Base-by-base conservation (phyloP, 1,139 yeast genomes). In the Suhomyces guaymorum region DNA sequence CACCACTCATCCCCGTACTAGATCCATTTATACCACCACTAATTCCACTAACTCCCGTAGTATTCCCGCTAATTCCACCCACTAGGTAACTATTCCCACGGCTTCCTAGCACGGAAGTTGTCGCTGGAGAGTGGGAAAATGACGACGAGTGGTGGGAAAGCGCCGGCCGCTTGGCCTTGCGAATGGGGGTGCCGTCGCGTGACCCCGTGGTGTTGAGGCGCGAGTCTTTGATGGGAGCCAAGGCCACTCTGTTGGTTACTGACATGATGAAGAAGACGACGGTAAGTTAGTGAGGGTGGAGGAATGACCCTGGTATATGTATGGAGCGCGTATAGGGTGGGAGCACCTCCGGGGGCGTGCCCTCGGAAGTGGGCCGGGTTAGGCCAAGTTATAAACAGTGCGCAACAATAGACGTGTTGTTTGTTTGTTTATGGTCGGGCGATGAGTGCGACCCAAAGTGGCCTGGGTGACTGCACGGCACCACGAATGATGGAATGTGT, bases 141-240 rank as follows among this genome's bases (percentile, higher is more conserved):
- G 29, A 26, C 32, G 33, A 11, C 21, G 32, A 24, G 16, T 23
- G 27, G 29, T 28, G 18, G 30, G 35, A 16, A 22, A 15, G 14
- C 24, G 25, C 32, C 3, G 32, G 35, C 18, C 41, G 16, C 31
- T 38, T 44, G 16, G 38, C 27, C 37, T 42, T 42, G 29, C 32
- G 32, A 38, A 44, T 24, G 21, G 48, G 44, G 16, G 46, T 42
- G 26, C 38, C 39, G 14, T 36, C 38, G 23, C 38, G 41, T 15
- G 45, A 42, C 26, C 32, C 36, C n/a, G 57, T 46, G 30, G 43
- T 41, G 46, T 65, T 64, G 43, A 62, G 53, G 33, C 54, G 53
- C 18, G 60, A 50, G 39, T 58, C 63, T 40, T 51, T 57, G 39
- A 65, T 53, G 24, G 70, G 65, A 7, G 70, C 70, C 49, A 66